Evolutionary conservation across 805 yeast species (phyloP), one percentile per base, ranked within the genome.

Genomic region (Metschnikowia lachancei): DNA sequence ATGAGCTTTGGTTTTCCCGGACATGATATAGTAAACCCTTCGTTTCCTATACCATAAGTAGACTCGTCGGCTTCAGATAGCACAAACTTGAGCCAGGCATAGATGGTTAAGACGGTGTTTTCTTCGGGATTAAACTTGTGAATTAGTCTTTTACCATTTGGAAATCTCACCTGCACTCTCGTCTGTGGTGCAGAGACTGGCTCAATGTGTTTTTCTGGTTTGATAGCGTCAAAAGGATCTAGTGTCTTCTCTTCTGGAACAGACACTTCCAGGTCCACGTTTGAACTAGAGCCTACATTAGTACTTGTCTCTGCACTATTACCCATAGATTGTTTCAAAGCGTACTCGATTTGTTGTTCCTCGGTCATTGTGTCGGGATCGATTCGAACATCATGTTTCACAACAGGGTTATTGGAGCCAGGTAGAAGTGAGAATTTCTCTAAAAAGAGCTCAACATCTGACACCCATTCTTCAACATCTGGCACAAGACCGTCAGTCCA

Each of bases 121-220:
- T 17, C 31, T 8, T 67, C 62, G 10, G 77, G 58, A 8, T 67
- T 65, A 55, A 92, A 86, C 47, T 87, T 77, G 49, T 88, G 83
- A 10, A 92, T 84, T 11, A 84, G 67, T 47, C 97, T 74, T 39
- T 82, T 77, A n/a, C 98, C 97, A 57, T 84, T 88, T 14, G 91
- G 94, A 24, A 87, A 77, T 49, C 97, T 75, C n/a, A 94, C 77
- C 65, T 94, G 98, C 20, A 94, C 78, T 57, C 97, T 74, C 0
- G 97, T 87, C 6, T 74, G 68, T 0, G 82, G 72, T 7, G 76
- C 82, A 5, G 66, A 61, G 3, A 77, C 63, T 0, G 96, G 95
- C 58, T 90, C 97, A 0, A 70, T 69, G 47, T 81, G 80, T 36
- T 74, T 75, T 1, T 59, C 55, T 0, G 91, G 74, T 26, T 60